Conservation (phyloP, 1,139 yeast species). For the Hansenula lynferdii region DNA sequence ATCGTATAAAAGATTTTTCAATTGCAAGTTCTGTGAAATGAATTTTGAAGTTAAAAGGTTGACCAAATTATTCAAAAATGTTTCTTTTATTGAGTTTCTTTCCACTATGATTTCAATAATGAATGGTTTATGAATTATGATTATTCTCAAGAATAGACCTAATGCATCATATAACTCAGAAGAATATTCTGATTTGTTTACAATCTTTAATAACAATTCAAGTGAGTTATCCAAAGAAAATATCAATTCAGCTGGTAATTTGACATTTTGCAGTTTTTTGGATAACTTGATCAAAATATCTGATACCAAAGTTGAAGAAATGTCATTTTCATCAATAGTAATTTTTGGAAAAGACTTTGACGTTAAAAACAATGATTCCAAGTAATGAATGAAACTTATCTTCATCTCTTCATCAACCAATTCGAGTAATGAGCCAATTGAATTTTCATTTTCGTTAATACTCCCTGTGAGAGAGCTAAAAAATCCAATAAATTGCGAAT, state of each 20-base stretch:
- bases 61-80: conserved; percentile 36
- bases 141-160: conserved; percentile 46
- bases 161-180: conserved; percentile 25
- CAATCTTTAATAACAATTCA: conserved; percentile 17
- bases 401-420: conserved; percentile 29
- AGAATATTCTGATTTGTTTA: conserved; percentile 14
- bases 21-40: conserved; percentile 28
- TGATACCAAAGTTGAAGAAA: conserved; percentile 16
- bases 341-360: conserved; percentile 42
- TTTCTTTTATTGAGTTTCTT: conserved; percentile 25
- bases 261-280: conserved; percentile 8
- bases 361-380: conserved; percentile 39
- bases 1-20: conserved; percentile 60
- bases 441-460: conserved; percentile 2
- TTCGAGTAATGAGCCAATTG: conserved; percentile 35
- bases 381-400: conserved; percentile 28
- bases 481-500: conserved; percentile 6
- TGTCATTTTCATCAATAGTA: conserved; percentile 11
- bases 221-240: conserved; percentile 21
- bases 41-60: conserved; percentile 40
- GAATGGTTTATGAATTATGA: conserved; percentile 52
- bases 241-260: conserved; percentile 17
- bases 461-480: conserved; percentile 7
- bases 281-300: conserved; percentile 16
- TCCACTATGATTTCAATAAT: conserved; percentile 27